These are phyloP conservation scores for Capsella bursapastoris DNA, from an alignment of 345 rosid species.

Conservation along the genomic window DNA sequence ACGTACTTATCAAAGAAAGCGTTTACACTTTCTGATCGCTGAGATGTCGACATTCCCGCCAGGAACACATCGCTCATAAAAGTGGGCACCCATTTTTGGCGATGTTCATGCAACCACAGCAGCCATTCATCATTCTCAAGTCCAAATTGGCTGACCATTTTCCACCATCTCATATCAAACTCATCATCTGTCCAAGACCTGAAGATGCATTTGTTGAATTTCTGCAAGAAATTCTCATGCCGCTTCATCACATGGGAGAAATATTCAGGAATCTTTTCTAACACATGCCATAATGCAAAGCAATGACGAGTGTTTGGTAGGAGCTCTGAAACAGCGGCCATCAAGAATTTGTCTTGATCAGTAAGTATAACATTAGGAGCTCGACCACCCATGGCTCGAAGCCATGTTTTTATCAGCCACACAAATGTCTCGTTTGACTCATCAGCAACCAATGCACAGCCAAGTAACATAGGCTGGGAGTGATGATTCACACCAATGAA, in stretches of 20 bases:
- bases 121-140: conserved; percentile 62
- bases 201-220: conserved; percentile 68
- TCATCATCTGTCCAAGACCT: conserved; percentile 66
- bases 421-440: conserved; percentile 49
- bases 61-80: conserved; percentile 54
- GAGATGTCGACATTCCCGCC: conserved; percentile 65
- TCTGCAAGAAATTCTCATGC: conserved; percentile 58
- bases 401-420: conserved; percentile 57
- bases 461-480: conserved; percentile 52
- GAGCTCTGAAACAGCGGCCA: conserved; percentile 47
- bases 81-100: conserved; percentile 63
- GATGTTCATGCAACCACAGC: conserved; percentile 60
- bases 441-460: conserved; percentile 56
- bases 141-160: conserved; percentile 63
- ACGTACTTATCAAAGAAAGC: conserved; percentile 65
- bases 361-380: conserved; percentile 55
- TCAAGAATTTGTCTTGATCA: conserved; percentile 52
- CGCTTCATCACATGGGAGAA: conserved; percentile 50
- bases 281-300: conserved; percentile 54
- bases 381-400: conserved; percentile 54
- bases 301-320: conserved; percentile 52
- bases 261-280: conserved; percentile 54
- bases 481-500: conserved; percentile 58
- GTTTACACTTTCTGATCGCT: conserved; percentile 65
- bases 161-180: conserved; percentile 68